Conservation (phyloP, 108 stramenopile genomes). For the Stephanodiscus minutulus region DNA sequence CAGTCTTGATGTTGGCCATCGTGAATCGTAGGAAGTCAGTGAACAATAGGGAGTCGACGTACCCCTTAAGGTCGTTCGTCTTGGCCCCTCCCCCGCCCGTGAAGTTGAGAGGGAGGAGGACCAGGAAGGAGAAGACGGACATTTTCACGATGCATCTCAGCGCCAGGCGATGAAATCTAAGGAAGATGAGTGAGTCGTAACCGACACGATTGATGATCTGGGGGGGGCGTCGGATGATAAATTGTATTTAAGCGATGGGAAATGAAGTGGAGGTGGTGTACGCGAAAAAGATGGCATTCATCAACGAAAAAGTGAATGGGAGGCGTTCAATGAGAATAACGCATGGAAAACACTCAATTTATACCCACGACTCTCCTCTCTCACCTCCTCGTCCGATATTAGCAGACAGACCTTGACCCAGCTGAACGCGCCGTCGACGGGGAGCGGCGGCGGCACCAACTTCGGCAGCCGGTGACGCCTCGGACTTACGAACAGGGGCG, state of each 20-base stretch:
- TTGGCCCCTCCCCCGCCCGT: conserved; percentile 80
- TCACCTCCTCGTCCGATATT: conserved; percentile 77
- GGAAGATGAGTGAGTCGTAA: conserved; percentile 85
- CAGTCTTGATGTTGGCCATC: conserved; percentile 84
- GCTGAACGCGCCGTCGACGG: conserved; percentile 74
- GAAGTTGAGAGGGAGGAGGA: conserved; percentile 86
- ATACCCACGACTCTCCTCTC: conserved; percentile 7
- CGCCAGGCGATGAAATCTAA: conserved; percentile 86
- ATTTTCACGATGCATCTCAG: conserved; percentile 90
- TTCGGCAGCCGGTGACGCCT: conserved; percentile 86
- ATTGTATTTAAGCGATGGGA: background rate
- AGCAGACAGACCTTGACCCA: conserved; percentile 85
- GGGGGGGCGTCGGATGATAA: background rate
- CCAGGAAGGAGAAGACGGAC: conserved; percentile 82
- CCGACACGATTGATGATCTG: conserved; percentile 87
- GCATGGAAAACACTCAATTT: too few species aligned
- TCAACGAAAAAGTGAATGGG: background rate
- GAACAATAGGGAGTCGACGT: conserved; percentile 71
- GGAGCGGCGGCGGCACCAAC: conserved; percentile 81
- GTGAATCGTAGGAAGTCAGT: conserved; percentile 87
- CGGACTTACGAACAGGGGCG: conserved; percentile 81
- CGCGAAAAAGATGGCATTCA: background rate
- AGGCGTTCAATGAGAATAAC: too few species aligned
- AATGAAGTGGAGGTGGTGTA: background rate
- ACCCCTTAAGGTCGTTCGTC: conserved; percentile 69